Evolutionary conservation across 2,329 filamentous ascomycete genomes (phyloP), one percentile per base, ranked within the genome.

Genomic region (Xylaria sp.): DNA sequence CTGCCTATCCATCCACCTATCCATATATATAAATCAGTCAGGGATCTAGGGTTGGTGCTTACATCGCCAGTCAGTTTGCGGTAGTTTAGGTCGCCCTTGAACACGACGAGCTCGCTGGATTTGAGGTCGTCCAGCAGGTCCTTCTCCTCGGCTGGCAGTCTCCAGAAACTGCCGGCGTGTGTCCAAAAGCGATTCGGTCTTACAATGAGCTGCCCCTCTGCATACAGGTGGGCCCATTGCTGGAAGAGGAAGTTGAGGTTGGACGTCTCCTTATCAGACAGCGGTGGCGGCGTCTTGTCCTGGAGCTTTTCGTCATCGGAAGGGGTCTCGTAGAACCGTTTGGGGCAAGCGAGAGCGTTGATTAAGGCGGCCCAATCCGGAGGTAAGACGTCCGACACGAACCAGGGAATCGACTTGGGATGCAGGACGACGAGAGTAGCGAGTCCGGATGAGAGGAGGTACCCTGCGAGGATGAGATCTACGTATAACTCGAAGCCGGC

Each of bases 11-110:
- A 51, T 37, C n/a, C 18, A 25, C 18, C 21, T 21, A 23, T 51
- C 16, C 18, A 40, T 32, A 21, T 55, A 3, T 37, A 21, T 16
- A 42, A 18, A 18, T 35, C 10, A 37, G n/a, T 32, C 18, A n/a
- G 23, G 32, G 23, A 3, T 23, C 4, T 2, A 27, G 57, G 3
- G 13, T 44, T 18, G 13, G 27, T n/a, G 84, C 91, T 84, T 82
- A 95, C 93, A 84, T 99, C 96, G 58, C 89, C 92, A 35, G 92
- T 94, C 73, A 99, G 81, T 81, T 99, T 99, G 69, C 96, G 87
- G 81, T 98, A 99, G 82, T 99, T 99, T 74, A 99, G 80, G 78
- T 99, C 96, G 2, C 96, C 96, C 84, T 99, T 99, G 85, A 98
- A 98, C 65, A 99, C 90, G 13, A 97, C 93, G 21, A 99, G 84